Evolutionary conservation across 495 filamentous ascomycete species (phyloP).

Genomic region (Daldinia caldariorum): DNA sequence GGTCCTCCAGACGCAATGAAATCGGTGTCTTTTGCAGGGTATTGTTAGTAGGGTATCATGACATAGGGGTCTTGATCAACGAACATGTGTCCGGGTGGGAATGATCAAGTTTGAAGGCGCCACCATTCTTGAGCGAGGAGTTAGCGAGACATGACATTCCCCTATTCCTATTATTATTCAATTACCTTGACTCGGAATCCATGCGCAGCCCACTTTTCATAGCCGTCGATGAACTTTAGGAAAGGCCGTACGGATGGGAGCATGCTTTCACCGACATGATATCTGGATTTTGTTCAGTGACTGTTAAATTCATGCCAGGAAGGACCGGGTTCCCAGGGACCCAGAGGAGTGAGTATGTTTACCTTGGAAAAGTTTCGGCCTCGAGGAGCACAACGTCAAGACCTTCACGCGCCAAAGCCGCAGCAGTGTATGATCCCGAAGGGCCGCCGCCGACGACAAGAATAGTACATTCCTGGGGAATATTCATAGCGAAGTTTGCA

Average conservation of each 20-base stretch:
- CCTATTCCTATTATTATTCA: not conserved
- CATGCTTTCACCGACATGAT: constrained; percentile 62
- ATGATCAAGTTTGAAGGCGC: constrained; percentile 56
- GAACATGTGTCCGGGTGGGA: constrained; percentile 49
- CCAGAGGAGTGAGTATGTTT: not conserved
- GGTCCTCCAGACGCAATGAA: constrained; percentile 58
- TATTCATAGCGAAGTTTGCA: not conserved
- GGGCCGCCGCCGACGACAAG: constrained; percentile 61
- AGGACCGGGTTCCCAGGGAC: no score
- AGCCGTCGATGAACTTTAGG: constrained; percentile 59
- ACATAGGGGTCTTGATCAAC: not conserved
- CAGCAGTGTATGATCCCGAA: constrained; percentile 57
- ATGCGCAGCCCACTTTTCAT: constrained; percentile 53
- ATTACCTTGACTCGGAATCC: constrained; percentile 60
- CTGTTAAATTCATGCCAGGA: not conserved
- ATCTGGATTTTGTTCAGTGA: constrained; percentile 43
- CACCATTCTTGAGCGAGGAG: constrained; percentile 50
- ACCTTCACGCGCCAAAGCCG: constrained; percentile 57
- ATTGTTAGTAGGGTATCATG: not conserved
- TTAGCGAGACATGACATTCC: not conserved
- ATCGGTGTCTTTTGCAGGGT: constrained; percentile 54
- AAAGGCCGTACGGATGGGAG: constrained; percentile 60
- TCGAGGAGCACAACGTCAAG: constrained; percentile 57
- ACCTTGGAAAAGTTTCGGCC: constrained; percentile 59
- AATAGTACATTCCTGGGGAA: constrained; percentile 43